phyloP scores from a whole-genome alignment of 148 eudicot genomes.

The Pouteria glomerata region DNA sequence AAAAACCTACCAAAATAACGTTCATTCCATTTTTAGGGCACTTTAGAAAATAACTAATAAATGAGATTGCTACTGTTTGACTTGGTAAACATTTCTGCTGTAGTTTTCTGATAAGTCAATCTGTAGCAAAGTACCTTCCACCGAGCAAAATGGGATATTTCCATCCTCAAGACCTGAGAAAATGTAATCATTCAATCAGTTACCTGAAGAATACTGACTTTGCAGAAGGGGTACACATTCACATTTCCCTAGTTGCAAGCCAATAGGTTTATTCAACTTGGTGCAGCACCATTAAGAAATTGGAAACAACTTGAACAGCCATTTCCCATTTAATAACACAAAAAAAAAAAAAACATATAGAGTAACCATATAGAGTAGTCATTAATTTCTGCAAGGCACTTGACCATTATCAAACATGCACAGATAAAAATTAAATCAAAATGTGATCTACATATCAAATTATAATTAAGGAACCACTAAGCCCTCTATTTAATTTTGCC shows the following conservation, averaged over 20 bases:
- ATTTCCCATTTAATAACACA: no score
- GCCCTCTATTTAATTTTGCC: background rate
- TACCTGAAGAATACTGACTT: background rate
- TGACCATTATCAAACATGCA: background rate
- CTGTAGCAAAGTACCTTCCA: constrained; percentile 46
- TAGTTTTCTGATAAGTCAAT: background rate
- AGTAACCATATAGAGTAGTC: no score
- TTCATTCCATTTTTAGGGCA: no score
- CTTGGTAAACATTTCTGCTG: background rate
- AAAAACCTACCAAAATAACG: no score
- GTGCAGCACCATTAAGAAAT: no score
- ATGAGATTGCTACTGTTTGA: no score
- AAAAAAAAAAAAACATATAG: no score
- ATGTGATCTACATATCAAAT: background rate
- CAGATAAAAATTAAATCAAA: background rate
- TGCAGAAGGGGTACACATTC: background rate
- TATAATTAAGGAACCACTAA: background rate
- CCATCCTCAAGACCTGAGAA: constrained; percentile 63
- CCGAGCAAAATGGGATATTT: constrained; percentile 58
- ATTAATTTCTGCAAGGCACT: background rate
- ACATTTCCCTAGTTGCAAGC: background rate
- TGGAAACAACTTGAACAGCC: no score
- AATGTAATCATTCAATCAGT: background rate
- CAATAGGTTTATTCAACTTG: background rate
- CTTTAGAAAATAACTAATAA: no score